These are phyloP conservation scores for Fusarium haematococcum DNA, from an alignment of 2,329 filamentous ascomycete species.

Conservation along the genomic window DNA sequence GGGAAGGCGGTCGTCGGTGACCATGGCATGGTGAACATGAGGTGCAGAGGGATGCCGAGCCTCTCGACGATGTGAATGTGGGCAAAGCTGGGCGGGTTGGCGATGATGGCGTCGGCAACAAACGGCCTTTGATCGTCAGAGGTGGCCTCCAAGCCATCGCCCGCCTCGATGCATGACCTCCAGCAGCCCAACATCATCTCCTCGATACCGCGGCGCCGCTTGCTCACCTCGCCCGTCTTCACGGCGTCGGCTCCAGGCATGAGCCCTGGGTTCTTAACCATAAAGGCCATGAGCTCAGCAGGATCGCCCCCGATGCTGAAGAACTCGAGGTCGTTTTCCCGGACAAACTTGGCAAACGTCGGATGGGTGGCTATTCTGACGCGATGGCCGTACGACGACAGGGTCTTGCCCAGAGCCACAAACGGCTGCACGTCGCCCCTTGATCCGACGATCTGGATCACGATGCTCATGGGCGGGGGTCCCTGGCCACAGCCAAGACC, in stretches of 20 bases:
- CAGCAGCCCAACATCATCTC: constrained; percentile 86
- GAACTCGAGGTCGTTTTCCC: constrained; percentile 79
- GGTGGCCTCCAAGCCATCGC: constrained; percentile 70
- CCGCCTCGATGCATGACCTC: constrained; percentile 85
- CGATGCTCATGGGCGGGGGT: constrained; percentile 74
- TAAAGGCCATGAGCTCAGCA: constrained; percentile 84
- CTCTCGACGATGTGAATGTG: constrained; percentile 82
- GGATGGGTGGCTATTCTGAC: constrained; percentile 76
- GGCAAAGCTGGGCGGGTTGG: constrained; percentile 82
- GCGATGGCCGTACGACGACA: constrained; percentile 76
- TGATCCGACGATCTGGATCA: constrained; percentile 81
- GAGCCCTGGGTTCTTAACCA: constrained; percentile 89
- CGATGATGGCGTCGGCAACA: constrained; percentile 84
- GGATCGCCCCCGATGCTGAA: constrained; percentile 81
- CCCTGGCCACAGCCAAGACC: constrained; percentile 72
- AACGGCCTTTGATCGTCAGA: constrained; percentile 71
- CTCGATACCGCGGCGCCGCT: constrained; percentile 78
- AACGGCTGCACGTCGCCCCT: constrained; percentile 83
- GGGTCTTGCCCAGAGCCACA: constrained; percentile 73
- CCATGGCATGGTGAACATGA: constrained; percentile 99
- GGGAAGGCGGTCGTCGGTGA: constrained; percentile 87
- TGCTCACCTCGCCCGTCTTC: constrained; percentile 80
- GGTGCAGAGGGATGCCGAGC: constrained; percentile 78
- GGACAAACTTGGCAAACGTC: constrained; percentile 75
- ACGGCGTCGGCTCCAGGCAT: constrained; percentile 85